A percentile compares a stretch with the other conserved stretches of the same genome.
phyloP scores from a whole-genome alignment of 192 early-diverging fungal species.

The Lunasporangiospora selenospora region DNA sequence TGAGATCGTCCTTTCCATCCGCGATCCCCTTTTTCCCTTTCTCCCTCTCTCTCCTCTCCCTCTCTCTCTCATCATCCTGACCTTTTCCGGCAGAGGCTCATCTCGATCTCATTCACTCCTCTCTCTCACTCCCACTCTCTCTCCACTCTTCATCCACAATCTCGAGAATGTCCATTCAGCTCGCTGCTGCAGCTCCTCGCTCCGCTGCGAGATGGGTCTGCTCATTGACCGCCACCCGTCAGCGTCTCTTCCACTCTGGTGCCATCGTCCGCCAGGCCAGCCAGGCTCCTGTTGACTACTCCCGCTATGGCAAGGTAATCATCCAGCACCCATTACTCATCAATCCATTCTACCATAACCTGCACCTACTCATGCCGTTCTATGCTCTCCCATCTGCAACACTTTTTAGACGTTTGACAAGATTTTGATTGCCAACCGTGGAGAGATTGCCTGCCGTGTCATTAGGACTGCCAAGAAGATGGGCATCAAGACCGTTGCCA shows the following conservation, averaged over 20 bases:
- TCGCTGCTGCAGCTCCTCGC: constrained; percentile 45
- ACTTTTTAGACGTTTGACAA: constrained; percentile 80
- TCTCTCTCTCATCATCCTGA: background rate
- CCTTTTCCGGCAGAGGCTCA: no score
- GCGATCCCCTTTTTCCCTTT: background rate
- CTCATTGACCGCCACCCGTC: constrained; percentile 42
- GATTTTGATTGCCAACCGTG: constrained; percentile 94
- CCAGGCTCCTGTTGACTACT: no score
- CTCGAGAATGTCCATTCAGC: constrained; percentile 36
- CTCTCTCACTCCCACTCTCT: background rate
- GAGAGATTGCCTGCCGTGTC: constrained; percentile 94
- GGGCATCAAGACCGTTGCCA: constrained; percentile 94
- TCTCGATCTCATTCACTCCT: background rate
- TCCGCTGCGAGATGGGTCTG: constrained; percentile 44
- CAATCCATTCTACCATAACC: background rate
- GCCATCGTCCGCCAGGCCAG: no score
- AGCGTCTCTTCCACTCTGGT: constrained; percentile 44
- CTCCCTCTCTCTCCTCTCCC: constrained; percentile 1
- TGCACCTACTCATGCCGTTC: background rate
- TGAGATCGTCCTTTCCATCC: background rate
- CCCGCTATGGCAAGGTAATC: constrained; percentile 51
- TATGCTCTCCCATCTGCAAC: background rate
- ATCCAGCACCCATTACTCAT: background rate
- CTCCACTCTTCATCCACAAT: background rate
- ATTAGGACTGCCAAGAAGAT: constrained; percentile 92